phyloP scores from a whole-genome alignment of 202 grass and related monocot species.

The Bolboschoenoplectus hybrid region DNA sequence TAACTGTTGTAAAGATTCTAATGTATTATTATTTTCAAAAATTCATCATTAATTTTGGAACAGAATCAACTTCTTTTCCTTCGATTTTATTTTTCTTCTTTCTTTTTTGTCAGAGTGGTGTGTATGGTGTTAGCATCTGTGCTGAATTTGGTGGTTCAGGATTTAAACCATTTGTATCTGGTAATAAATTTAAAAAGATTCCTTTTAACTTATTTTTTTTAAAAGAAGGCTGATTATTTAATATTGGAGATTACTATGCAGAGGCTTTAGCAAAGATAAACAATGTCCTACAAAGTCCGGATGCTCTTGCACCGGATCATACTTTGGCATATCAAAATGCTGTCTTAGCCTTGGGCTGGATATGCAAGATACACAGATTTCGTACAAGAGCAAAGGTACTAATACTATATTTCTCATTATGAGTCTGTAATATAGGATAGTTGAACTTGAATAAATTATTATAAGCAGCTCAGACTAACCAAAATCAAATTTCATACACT shows the following conservation, averaged over 20 bases:
- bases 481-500: slow-evolving; percentile 9
- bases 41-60: neutral
- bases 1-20: neutral
- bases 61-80: slow-evolving; percentile 2
- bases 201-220: neutral
- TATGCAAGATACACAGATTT: slow-evolving; percentile 76
- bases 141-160: slow-evolving; percentile 79
- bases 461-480: slow-evolving; percentile 8
- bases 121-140: slow-evolving; percentile 91
- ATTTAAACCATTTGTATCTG: slow-evolving; percentile 65
- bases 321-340: slow-evolving; percentile 85
- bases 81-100: slow-evolving; percentile 9
- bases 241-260: slow-evolving; percentile 34
- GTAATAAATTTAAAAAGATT: slow-evolving; percentile 45
- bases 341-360: slow-evolving; percentile 89
- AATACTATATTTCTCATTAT: slow-evolving; percentile 10
- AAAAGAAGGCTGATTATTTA: slow-evolving; percentile 7
- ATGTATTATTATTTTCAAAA: slow-evolving; percentile 16
- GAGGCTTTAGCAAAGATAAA: slow-evolving; percentile 79
- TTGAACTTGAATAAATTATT: neutral
- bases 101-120: slow-evolving; percentile 58
- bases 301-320: slow-evolving; percentile 74
- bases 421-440: neutral
- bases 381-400: slow-evolving; percentile 73
- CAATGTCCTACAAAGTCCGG: slow-evolving; percentile 71